Base-by-base conservation (phyloP, 2,329 filamentous ascomycete genomes). In the Aspergillus quadrilineatus region DNA sequence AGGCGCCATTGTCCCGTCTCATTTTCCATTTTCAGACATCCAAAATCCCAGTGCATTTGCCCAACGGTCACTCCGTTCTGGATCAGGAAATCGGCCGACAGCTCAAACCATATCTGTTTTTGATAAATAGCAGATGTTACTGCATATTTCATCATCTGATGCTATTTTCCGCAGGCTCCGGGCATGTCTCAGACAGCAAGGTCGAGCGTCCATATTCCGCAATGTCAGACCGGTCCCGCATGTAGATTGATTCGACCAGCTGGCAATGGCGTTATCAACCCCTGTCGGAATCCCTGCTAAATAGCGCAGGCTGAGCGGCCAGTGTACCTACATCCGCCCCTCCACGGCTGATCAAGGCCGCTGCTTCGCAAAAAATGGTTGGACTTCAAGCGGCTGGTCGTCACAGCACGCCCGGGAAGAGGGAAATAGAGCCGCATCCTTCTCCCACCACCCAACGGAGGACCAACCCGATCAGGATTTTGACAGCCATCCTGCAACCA, bases 241-340 rank as follows among this genome's bases (percentile, higher is more conserved):
- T 17, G 45, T 50, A 57, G 30, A 53, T 57, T 53, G 41, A 37
- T 42, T 53, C 42, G 50, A 41, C 39, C 49, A 56, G 49, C 37
- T 51, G 54, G 48, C 49, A 56, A 56, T 53, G 55, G 50, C 45
- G 50, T 52, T 57, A 57, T 57, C 55, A 39, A 36, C 41, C 55
- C 50, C 55, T 30, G 36, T 30, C 49, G 26, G 6, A 32, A 52
- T 36, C 50, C 50, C 45, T 49, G 50, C 39, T 36, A 55, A 30
- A 41, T 8, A 28, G 28, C 43, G 37, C 45, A 36, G 34, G 22
- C 39, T 49, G 30, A 49, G 12, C n/a, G 28, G 7, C 5, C 26
- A 34, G 36, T 28, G 44, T 54, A 42, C 44, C 36, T 42, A 54
- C 52, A 48, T 54, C 50, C 50, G 50, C 26, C 50, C 50, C 50